phyloP scores from a whole-genome alignment of 2,329 filamentous ascomycete genomes.

The Penicillium verrucosum region DNA sequence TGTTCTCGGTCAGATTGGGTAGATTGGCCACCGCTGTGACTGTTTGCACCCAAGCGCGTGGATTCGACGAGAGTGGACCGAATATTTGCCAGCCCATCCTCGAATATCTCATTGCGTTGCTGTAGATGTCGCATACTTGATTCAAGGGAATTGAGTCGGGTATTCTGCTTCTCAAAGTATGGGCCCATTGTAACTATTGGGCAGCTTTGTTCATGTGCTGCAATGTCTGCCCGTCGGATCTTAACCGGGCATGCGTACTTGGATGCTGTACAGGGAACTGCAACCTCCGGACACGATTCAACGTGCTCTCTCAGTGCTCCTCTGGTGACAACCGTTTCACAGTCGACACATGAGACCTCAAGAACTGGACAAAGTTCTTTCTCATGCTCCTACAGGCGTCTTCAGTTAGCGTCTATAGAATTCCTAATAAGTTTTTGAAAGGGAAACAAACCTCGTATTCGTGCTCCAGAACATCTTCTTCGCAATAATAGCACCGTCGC shows the following conservation, averaged over 20 bases:
- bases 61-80: slow-evolving; percentile 38
- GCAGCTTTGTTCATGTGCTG: slow-evolving; percentile 49
- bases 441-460: slow-evolving; percentile 48
- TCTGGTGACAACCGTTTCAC: slow-evolving; percentile 32
- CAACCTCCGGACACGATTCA: slow-evolving; percentile 37
- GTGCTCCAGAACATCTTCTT: slow-evolving; percentile 52
- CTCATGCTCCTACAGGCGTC: slow-evolving; percentile 32
- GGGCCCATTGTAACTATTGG: slow-evolving; percentile 49
- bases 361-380: slow-evolving; percentile 38
- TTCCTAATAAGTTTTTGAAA: neutral
- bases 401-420: slow-evolving; percentile 1
- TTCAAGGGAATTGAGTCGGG: slow-evolving; percentile 44
- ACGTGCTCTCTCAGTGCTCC: slow-evolving; percentile 36
- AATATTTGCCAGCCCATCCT: slow-evolving; percentile 45
- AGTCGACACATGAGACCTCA: slow-evolving; percentile 38
- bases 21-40: slow-evolving; percentile 8
- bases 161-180: slow-evolving; percentile 44
- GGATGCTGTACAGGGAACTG: slow-evolving; percentile 37
- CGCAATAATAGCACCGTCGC: slow-evolving; percentile 53
- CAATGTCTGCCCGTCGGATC: slow-evolving; percentile 36
- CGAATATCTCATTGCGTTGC: slow-evolving; percentile 48
- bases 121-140: slow-evolving; percentile 44
- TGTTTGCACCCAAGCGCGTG: slow-evolving; percentile 15
- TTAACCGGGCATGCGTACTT: slow-evolving; percentile 45
- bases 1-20: slow-evolving; percentile 12